Evolutionary conservation across 805 yeast genomes (phyloP), one percentile per base, ranked within the genome.

Genomic region (Candida tallmaniae): DNA sequence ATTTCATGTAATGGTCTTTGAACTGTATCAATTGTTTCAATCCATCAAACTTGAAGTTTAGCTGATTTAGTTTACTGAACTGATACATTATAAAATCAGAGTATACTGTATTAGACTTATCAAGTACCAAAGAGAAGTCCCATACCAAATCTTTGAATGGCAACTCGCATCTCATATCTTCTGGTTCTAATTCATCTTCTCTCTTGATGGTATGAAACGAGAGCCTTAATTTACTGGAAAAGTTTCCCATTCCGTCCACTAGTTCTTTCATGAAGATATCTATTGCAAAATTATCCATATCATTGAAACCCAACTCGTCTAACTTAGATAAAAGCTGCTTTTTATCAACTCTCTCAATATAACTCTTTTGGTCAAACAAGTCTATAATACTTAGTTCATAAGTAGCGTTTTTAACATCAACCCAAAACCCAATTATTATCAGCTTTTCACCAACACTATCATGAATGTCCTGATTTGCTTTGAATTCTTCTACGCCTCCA

Each of bases 1-100:
- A 65, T 38, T 42, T 44, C 29, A 46, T 52, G 39, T 59, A 65
- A 18, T 51, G 47, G 35, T 64, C 70, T 35, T 60, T 60, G 5
- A 38, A 41, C 2, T 41, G 39, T 4, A 62, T 34, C 10, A 49
- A 27, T 5, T 38, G 38, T 23, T 55, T 47, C 29, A 65, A 40
- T 13, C 42, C 37, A 4, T 38, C 30, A 6, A 52, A 34, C 34
- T 55, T 46, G 24, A n/a, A 31, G 5, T 22, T 23, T 15, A 35
- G 18, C 16, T 27, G 22, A 14, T 35, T 21, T 4, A 35, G 11
- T 10, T 6, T 27, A 10, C n/a, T 20, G 28, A 30, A 27, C 12
- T 35, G 39, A 10, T 27, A n/a, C 8, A 15, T 17, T 2, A 35
- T 24, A 8, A 29, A 23, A 5, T 34, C 33, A n/a, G 16, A 6